Evolutionary conservation across 2,329 filamentous ascomycete genomes (phyloP), one percentile per base, ranked within the genome.

Genomic region (Aspergillus carbonarius): DNA sequence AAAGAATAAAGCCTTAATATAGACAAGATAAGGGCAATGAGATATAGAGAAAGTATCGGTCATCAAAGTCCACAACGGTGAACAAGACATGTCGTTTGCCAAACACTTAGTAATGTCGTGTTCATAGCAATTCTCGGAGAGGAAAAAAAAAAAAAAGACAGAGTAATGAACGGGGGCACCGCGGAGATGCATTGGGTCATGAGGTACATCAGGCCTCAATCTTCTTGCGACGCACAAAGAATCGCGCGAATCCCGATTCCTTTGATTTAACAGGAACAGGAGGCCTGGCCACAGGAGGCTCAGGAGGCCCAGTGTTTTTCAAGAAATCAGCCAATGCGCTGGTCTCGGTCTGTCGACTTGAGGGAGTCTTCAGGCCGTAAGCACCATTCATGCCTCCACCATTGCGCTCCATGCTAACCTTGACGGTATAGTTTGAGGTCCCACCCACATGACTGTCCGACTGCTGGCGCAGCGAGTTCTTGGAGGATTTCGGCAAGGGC

Each of bases 241-340:
- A 72, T 55, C 69, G 72, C n/a, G 72, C 68, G 60, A 74, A 48
- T 52, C 60, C 53, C 42, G 56, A 47, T 55, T 61, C 50, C 60
- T 62, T 52, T 53, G 34, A 39, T 44, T 53, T 58, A 68, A 65
- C 48, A 61, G 65, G 51, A 64, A 65, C 52, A 64, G 67, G 12
- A 60, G 34, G 50, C 42, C 53, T 53, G 54, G 42, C 23, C 25
- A 44, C 35, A 34, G 69, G 61, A 15, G 69, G 70, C 13, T 81
- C 79, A 1, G 88, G 86, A 3, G 89, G 89, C 34, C 82, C 87
- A 13, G 88, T 89, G 66, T 86, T 85, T 54, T 83, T 84, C 32
- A 95, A 76, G 71, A 93, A 93, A 53, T 86, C 85, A 0, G 90
- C 89, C 46, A 93, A 75, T 52, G 92, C 89, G 17, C 83, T 82